phyloP scores from a whole-genome alignment of 202 grass and related monocot species.

The Bolboschoenoplectus hybrid region DNA sequence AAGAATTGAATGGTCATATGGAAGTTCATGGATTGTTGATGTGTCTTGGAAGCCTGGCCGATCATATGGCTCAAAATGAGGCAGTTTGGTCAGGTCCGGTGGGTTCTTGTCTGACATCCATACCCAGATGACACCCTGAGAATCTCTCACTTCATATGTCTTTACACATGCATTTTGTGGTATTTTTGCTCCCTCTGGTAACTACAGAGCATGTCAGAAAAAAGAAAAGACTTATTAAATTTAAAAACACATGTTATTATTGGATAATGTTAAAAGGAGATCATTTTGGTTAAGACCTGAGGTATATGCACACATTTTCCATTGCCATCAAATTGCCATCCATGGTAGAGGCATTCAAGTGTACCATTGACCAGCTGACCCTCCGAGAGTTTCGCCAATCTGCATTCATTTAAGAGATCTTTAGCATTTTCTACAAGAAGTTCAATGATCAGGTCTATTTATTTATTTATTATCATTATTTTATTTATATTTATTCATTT shows the following conservation, averaged over 20 bases:
- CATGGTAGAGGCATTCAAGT: conserved; percentile 94
- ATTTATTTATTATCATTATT: background rate
- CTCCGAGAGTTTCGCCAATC: conserved; percentile 88
- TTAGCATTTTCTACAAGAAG: background rate
- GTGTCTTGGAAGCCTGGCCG: conserved; percentile 67
- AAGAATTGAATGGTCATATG: conserved; percentile 98
- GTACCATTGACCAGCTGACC: conserved; percentile 83
- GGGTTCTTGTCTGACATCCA: conserved; percentile 76
- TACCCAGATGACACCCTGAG: conserved; percentile 87
- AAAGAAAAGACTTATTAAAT: background rate
- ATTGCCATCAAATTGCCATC: conserved; percentile 93
- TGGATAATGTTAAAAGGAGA: conserved; percentile 29
- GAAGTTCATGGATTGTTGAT: conserved; percentile 85
- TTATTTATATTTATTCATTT: background rate
- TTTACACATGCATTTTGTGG: conserved; percentile 69
- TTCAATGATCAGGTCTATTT: background rate
- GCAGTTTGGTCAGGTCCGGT: conserved; percentile 53
- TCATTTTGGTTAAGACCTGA: conserved; percentile 43
- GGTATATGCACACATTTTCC: conserved; percentile 93
- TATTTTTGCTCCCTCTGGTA: conserved; percentile 79
- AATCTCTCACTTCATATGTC: conserved; percentile 79
- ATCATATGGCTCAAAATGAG: conserved; percentile 77
- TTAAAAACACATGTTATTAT: background rate
- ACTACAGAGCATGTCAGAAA: conserved; percentile 42
- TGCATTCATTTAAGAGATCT: conserved; percentile 40